Conservation (phyloP, 116 monocot species). For the Zostera marina region DNA sequence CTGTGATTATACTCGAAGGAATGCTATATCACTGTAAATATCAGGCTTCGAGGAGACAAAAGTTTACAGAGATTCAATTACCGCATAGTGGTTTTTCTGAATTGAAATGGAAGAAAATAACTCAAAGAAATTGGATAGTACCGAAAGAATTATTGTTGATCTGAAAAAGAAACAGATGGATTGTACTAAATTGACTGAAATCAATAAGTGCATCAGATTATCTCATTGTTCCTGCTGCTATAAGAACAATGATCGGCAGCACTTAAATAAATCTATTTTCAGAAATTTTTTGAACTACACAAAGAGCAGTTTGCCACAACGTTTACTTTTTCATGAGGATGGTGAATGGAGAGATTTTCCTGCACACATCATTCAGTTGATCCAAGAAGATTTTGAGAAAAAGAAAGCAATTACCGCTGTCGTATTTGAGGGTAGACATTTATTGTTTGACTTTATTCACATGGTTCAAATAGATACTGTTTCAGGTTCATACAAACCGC, state of each 20-base stretch:
- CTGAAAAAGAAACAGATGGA: conserved; percentile 26
- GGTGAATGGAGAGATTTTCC: conserved; percentile 65
- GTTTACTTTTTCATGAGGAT: conserved; percentile 35
- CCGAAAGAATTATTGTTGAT: conserved; percentile 2
- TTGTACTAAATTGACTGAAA: neutral
- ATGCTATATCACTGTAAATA: neutral
- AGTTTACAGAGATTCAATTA: neutral
- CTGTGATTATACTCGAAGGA: neutral
- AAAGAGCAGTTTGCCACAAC: conserved; percentile 49
- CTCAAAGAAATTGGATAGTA: conserved; percentile 52
- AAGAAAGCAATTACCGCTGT: conserved; percentile 52
- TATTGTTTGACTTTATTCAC: conserved; percentile 66
- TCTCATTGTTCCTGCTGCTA: neutral
- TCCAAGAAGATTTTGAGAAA: conserved; percentile 30
- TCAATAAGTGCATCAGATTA: neutral
- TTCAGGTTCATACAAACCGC: conserved; percentile 29
- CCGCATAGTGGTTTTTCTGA: conserved; percentile 7
- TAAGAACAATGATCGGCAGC: neutral
- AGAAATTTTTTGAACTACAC: conserved; percentile 46
- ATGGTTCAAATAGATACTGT: conserved; percentile 42
- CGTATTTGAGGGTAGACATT: conserved; percentile 19
- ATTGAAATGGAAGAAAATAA: conserved; percentile 49
- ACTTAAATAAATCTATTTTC: conserved; percentile 16
- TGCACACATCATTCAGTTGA: conserved; percentile 14
- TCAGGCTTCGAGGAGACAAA: neutral